phyloP scores from a whole-genome alignment of 1,139 yeast genomes.

The Magnusiomyces clavatus region DNA sequence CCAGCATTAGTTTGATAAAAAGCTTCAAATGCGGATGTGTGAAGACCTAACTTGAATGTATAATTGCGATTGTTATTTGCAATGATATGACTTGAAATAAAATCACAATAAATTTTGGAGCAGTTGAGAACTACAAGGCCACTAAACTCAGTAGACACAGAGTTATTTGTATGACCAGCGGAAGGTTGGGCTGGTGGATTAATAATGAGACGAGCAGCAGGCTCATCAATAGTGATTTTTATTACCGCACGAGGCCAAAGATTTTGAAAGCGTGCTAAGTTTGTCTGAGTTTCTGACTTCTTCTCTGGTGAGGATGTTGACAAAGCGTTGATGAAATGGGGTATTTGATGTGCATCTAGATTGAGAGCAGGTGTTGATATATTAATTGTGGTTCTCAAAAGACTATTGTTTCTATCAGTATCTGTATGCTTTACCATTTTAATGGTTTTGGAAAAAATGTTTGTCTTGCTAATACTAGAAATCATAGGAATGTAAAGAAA shows the following conservation, averaged over 20 bases:
- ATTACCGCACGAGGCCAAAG: constrained; percentile 31
- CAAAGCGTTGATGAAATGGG: constrained; percentile 23
- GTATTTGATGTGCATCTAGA: constrained; percentile 30
- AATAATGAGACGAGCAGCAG: constrained; percentile 31
- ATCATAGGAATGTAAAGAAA: constrained; percentile 35
- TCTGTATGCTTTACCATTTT: constrained; percentile 20
- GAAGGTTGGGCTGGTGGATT: constrained; percentile 13
- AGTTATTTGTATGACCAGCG: constrained; percentile 4
- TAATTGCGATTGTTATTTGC: constrained; percentile 22
- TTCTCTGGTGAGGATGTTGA: constrained; percentile 1
- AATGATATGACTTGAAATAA: constrained; percentile 26
- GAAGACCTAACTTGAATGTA: constrained; percentile 23
- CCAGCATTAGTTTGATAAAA: constrained; percentile 29
- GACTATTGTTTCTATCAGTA: constrained; percentile 23
- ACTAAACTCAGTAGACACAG: constrained; percentile 10
- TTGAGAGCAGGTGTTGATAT: constrained; percentile 35
- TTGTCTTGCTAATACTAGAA: constrained; percentile 32
- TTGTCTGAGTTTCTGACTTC: neutral
- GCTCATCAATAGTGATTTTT: constrained; percentile 33
- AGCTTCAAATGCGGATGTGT: constrained; percentile 25
- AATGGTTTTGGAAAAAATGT: constrained; percentile 31
- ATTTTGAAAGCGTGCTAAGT: constrained; percentile 18
- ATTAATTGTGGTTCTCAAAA: constrained; percentile 29
- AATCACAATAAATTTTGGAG: constrained; percentile 27
- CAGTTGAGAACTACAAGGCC: constrained; percentile 28